A percentile compares a stretch with the other conserved stretches of the same genome.
These are phyloP conservation scores for Cochlearia excelsa DNA, from an alignment of 345 rosid species.

Conservation along the genomic window DNA sequence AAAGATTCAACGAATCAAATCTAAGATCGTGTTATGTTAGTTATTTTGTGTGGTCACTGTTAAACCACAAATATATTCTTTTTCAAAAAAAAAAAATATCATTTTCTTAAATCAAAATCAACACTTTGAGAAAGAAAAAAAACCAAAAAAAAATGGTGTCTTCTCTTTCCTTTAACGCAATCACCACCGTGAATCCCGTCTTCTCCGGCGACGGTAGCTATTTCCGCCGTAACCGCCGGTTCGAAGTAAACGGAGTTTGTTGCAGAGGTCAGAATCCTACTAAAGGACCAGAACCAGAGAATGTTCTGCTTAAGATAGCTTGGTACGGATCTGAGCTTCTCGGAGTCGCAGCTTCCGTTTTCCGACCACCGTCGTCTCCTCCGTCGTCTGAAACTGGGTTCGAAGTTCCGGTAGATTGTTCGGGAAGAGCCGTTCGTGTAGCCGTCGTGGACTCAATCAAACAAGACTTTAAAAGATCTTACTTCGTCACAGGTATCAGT, in stretches of 20 bases:
- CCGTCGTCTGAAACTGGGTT: background rate
- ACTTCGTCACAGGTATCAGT: conserved; percentile 72
- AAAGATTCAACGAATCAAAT: conserved; percentile 24
- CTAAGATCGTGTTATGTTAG: conserved; percentile 1
- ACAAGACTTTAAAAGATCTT: conserved; percentile 71
- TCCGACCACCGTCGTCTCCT: conserved; percentile 46
- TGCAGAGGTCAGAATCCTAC: conserved; percentile 38
- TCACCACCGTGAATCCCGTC: conserved; percentile 24
- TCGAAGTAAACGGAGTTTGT: conserved; percentile 2
- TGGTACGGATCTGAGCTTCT: conserved; percentile 96
- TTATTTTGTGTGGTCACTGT: background rate
- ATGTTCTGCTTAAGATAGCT: conserved; percentile 71
- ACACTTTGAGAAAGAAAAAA: too few species aligned
- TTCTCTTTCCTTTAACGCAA: background rate
- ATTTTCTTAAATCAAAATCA: background rate
- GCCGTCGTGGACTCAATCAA: conserved; percentile 56
- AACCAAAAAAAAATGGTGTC: background rate
- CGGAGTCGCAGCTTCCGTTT: conserved; percentile 78
- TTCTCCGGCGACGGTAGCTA: conserved; percentile 22
- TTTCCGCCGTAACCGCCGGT: conserved; percentile 15
- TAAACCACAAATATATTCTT: background rate
- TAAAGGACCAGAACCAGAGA: conserved; percentile 52
- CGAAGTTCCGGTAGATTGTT: conserved; percentile 44
- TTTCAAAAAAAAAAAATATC: background rate
- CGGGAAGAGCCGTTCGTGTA: conserved; percentile 56